These are phyloP conservation scores for Periconia sp. DNA, from an alignment of 2,329 filamentous ascomycete species.

Conservation along the genomic window DNA sequence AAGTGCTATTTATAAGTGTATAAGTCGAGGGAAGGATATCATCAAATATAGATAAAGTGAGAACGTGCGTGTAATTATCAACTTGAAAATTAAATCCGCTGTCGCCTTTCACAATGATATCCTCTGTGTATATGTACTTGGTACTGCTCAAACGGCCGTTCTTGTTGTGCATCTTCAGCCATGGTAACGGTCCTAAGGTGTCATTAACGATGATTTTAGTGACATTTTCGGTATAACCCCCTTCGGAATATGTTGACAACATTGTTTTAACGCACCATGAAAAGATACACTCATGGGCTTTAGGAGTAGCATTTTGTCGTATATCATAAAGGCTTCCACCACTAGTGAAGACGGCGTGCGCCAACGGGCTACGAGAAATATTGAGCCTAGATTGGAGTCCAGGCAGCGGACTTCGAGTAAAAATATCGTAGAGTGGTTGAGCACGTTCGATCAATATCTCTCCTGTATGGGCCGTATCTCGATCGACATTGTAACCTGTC, in stretches of 20 bases:
- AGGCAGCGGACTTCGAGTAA: conserved; percentile 5
- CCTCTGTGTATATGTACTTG: conserved; percentile 1
- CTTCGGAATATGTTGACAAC: conserved; percentile 9
- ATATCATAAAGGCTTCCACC: neutral
- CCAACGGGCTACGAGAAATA: conserved; percentile 10
- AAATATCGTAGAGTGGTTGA: conserved; percentile 12
- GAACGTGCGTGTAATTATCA: conserved; percentile 5
- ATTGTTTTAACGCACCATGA: conserved; percentile 18
- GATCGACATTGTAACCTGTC: conserved; percentile 23
- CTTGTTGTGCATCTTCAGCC: conserved; percentile 1
- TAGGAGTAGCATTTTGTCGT: conserved; percentile 12
- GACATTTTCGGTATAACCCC: conserved; percentile 16
- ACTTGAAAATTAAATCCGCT: conserved; percentile 2
- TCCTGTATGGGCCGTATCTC: conserved; percentile 1
- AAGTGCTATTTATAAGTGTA: conserved; percentile 1
- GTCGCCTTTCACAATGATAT: neutral
- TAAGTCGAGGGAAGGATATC: conserved; percentile 11
- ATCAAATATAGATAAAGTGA: conserved; percentile 8
- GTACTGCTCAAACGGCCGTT: neutral
- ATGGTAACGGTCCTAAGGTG: conserved; percentile 3
- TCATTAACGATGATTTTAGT: conserved; percentile 6
- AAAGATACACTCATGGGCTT: conserved; percentile 14
- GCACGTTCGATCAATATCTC: conserved; percentile 8
- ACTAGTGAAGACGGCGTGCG: conserved; percentile 4
- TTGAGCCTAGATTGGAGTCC: conserved; percentile 11